Evolutionary conservation across 352 stramenopile species (phyloP), one percentile per base, ranked within the genome.

Genomic region (Peronospora destructor): DNA sequence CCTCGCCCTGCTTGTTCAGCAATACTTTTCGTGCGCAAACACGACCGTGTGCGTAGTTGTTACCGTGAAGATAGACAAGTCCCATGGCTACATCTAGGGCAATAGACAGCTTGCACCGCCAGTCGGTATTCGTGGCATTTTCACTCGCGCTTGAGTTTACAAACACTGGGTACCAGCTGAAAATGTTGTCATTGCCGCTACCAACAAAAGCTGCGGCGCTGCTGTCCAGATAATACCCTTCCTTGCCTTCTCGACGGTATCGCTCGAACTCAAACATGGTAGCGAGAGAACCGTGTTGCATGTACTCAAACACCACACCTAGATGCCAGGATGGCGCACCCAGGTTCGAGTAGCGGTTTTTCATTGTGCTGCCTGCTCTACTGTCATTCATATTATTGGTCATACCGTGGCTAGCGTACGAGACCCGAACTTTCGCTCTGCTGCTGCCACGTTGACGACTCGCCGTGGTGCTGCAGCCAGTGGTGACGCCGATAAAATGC

Each of bases 1-100:
- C 81, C 44, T 87, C 76, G 23, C 77, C 74, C 19, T 82, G 66
- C 30, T 87, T 72, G 51, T 88, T 87, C 36, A 91, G 51, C 6
- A 87, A 56, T 13, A 91, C 77, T 30, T 85, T 87, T 6, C 71
- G 67, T 1, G 81, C 66, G 6, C 71, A 75, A 4, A 91, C 53
- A 26, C 70, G 59, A 26, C 76, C 74, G 17, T 89, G 81, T 13
- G 77, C 68, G 37, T 84, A 49, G 25, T 82, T 71, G 50, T 70
- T 69, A 8, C 67, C 64, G 38, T 91, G 81, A 6, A 91, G 55
- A 35, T 91, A 91, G 40, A 84, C 69, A 2, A 91, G 68, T 0
- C 61, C 81, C 70, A 87, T 87, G n/a, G 77, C 76, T 12, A 91
- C 76, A 53, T 91, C 78, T 19, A 91, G 49, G 8, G 81, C 81